Evolutionary conservation across 208 protist species (phyloP), one percentile per base, ranked within the genome.

Genomic region (Entamoeba invadens): DNA sequence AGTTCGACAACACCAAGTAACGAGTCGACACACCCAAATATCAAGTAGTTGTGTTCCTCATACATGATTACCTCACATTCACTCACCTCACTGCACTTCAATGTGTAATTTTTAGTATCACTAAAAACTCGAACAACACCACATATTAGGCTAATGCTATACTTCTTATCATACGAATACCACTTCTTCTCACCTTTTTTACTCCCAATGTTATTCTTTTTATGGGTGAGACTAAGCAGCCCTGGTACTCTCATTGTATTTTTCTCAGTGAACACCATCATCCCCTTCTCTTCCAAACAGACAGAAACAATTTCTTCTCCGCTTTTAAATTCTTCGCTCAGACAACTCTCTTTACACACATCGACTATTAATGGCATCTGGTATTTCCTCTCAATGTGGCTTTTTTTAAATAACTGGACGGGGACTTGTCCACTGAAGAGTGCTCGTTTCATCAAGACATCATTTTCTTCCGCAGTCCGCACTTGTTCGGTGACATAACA

Each of bases 381-480:
- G 12, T 42, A 87, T n/a, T 87, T 87, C 38, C 57, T 87, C 38
- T 10, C 25, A 10, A 50, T 46, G 68, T 94, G 93, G 10, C 91
- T 87, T 57, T 91, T 93, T 12, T 3, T 91, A 44, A 94, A 93
- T 35, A 94, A 57, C 57, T 91, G 87, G 21, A 45, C 16, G 25
- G 93, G 93, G 44, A 50, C 31, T 57, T 94, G 93, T 18, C 93
- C 93, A 57, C 57, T 87, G 38, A 87, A 87, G 31, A 87, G 31
- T 10, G 57, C 57, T 38, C 57, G 57, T 87, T 87, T 87, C 21
- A 42, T 87, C 38, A 87, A 87, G 31, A 87, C 31, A 42, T 87
- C 57, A 42, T 87, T 35, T 42, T 87, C 57, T 87, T 87, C 57
- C 38, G 31, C 57, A 87, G 31, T 35, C 21, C 45, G 42, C 42